These are phyloP conservation scores for Xylaria digitata DNA, from an alignment of 2,329 filamentous ascomycete species.

Conservation along the genomic window DNA sequence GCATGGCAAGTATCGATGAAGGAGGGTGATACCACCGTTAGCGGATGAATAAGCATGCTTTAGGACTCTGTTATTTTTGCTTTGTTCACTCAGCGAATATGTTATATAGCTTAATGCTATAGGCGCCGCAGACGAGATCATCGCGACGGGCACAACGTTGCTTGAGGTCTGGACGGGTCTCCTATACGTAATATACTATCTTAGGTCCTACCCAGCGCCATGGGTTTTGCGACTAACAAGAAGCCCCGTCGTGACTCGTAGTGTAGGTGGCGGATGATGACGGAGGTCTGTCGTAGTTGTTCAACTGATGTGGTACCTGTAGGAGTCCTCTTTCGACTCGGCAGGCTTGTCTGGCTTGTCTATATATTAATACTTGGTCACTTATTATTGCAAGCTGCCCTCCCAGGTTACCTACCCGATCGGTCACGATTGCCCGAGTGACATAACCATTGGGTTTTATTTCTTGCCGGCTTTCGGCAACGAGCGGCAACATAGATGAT, in stretches of 20 bases:
- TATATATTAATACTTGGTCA: constrained; percentile 16
- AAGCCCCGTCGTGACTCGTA: background rate
- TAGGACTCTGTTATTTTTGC: constrained; percentile 2
- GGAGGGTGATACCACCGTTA: background rate
- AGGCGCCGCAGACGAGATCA: background rate
- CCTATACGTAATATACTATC: constrained; percentile 7
- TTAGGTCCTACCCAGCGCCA: constrained; percentile 7
- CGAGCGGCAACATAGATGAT: constrained; percentile 8
- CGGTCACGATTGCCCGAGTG: background rate
- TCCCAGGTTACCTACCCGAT: background rate
- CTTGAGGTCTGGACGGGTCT: background rate
- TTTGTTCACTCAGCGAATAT: background rate
- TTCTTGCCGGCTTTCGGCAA: background rate
- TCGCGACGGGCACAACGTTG: background rate
- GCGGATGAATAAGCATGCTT: constrained; percentile 2
- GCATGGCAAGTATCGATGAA: background rate
- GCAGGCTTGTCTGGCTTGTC: background rate
- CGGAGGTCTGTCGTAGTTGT: background rate
- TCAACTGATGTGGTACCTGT: background rate
- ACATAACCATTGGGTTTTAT: background rate
- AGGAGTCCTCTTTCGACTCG: constrained; percentile 7
- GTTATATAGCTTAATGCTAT: background rate
- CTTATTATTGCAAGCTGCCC: constrained; percentile 6
- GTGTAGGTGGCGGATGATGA: constrained; percentile 5
- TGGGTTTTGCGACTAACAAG: background rate